Evolutionary conservation across 768 basidiomycete genomes (phyloP).

Genomic region (Suillus cothurnatus): DNA sequence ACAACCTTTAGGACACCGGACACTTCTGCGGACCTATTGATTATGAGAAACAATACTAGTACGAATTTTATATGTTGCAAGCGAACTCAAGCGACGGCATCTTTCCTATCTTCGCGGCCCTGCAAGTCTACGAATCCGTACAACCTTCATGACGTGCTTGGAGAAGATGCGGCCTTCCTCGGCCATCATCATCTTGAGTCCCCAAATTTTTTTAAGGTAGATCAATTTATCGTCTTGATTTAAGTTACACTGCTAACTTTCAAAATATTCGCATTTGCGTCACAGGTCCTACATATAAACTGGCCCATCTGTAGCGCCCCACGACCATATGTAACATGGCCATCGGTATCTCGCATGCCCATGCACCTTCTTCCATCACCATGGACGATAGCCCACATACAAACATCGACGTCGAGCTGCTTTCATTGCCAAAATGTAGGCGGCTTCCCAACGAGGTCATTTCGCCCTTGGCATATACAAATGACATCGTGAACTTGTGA

Average conservation of each 20-base stretch:
- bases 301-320: neutral
- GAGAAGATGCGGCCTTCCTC: conserved; percentile 23
- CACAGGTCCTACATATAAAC: neutral
- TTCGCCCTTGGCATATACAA: conserved; percentile 56
- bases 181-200: conserved; percentile 13
- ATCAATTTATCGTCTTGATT: conserved; percentile 18
- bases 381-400: conserved; percentile 34
- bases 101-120: conserved; percentile 22
- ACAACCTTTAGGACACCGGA: conserved; percentile 21
- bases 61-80: neutral
- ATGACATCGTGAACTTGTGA: conserved; percentile 56
- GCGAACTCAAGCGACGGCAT: conserved; percentile 19
- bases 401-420: conserved; percentile 49
- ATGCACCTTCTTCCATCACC: conserved; percentile 25
- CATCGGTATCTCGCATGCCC: neutral
- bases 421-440: conserved; percentile 41
- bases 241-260: conserved; percentile 7
- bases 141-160: conserved; percentile 7
- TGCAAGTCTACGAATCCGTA: conserved; percentile 10
- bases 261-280: conserved; percentile 17
- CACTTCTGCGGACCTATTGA: conserved; percentile 15
- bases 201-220: conserved; percentile 19
- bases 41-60: conserved; percentile 1
- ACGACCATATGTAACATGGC: neutral
- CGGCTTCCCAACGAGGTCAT: conserved; percentile 53